Conservation (phyloP, 2,329 filamentous ascomycete species). For the Fusarium setosum region DNA sequence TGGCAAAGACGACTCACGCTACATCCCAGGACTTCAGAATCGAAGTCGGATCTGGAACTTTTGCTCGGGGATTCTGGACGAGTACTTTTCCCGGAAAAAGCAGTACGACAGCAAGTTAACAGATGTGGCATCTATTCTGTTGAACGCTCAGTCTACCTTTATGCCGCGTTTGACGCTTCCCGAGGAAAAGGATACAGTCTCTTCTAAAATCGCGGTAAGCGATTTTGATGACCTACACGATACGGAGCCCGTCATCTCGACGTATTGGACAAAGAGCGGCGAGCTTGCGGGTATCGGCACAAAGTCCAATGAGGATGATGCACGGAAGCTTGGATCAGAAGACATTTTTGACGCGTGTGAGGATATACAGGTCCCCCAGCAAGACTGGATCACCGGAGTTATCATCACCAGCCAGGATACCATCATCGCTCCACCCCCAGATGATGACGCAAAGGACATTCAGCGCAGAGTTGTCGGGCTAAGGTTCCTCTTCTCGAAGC, state of each 20-base stretch:
- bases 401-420: neutral
- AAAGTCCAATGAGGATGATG: neutral
- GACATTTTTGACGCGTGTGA: neutral
- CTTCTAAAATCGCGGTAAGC: neutral
- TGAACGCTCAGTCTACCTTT: neutral
- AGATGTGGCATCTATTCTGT: neutral
- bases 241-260: neutral
- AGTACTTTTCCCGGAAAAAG: neutral
- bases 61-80: neutral
- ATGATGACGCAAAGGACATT: neutral
- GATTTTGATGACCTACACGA: neutral
- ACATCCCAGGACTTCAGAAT: neutral
- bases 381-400: constrained; percentile 4
- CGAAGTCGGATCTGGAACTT: neutral
- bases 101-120: neutral
- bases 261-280: neutral
- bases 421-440: neutral
- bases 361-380: neutral
- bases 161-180: neutral
- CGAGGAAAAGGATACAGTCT: neutral
- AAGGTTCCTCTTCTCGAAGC: neutral
- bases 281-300: neutral
- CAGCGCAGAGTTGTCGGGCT: neutral
- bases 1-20: neutral
- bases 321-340: neutral